These are phyloP conservation scores for Sporothrix globosa DNA, from an alignment of 2,329 filamentous ascomycete genomes.

Conservation along the genomic window DNA sequence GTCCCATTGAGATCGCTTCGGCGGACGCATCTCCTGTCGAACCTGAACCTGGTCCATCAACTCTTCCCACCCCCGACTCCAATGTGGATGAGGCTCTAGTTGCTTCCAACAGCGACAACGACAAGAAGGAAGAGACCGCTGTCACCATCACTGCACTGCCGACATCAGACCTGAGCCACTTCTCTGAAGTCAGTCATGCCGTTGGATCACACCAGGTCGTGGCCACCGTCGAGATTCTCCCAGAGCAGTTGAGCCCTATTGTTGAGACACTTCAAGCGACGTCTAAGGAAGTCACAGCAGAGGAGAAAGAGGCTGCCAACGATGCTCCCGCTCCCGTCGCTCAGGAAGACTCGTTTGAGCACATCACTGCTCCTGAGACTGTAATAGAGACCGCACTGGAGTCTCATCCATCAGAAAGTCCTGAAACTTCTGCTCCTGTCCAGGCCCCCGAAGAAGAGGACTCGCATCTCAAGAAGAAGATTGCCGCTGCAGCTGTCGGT, in stretches of 20 bases:
- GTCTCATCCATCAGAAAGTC: background rate
- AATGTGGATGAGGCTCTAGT: background rate
- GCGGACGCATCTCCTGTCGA: background rate
- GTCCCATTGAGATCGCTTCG: background rate
- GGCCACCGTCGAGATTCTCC: constrained; percentile 2
- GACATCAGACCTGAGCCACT: background rate
- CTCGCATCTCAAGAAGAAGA: constrained; percentile 19
- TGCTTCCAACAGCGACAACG: background rate
- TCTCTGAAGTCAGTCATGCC: background rate
- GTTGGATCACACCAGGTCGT: background rate
- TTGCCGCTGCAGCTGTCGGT: constrained; percentile 27
- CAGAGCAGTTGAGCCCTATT: background rate
- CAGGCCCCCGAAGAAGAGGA: background rate
- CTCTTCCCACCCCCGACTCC: constrained; percentile 3
- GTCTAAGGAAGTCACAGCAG: background rate
- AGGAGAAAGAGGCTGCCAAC: background rate
- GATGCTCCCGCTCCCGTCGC: background rate
- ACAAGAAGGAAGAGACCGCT: background rate
- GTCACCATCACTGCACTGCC: constrained; percentile 4
- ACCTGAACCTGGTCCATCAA: constrained; percentile 5
- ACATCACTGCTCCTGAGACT: background rate
- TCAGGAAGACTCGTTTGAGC: constrained; percentile 16
- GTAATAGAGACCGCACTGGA: background rate
- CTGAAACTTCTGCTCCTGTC: background rate
- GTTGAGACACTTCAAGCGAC: background rate